A percentile compares a stretch with the other conserved stretches of the same genome.
Conservation (phyloP, 768 basidiomycete species). For the Serendipita sp. region DNA sequence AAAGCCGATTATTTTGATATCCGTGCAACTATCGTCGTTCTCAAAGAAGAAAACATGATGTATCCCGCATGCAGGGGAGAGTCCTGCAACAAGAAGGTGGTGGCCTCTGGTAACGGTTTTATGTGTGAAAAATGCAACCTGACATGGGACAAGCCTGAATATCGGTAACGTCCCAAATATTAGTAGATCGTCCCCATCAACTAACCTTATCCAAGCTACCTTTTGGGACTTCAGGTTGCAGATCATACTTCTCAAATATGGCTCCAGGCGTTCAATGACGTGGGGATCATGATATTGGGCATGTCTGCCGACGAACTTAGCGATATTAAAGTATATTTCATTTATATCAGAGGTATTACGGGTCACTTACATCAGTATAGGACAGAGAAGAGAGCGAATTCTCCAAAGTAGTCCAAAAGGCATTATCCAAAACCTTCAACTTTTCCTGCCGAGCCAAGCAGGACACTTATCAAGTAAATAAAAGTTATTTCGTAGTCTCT, state of each 20-base stretch:
- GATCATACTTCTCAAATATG: slow-evolving; percentile 82
- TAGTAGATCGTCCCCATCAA: slow-evolving; percentile 5
- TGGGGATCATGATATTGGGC: slow-evolving; percentile 58
- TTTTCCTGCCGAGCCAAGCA: slow-evolving; percentile 76
- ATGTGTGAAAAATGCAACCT: slow-evolving; percentile 85
- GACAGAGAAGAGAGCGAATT: slow-evolving; percentile 43
- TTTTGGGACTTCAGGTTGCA: slow-evolving; percentile 73
- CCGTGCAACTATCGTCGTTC: slow-evolving; percentile 72
- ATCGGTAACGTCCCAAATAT: slow-evolving; percentile 40
- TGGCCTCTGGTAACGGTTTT: slow-evolving; percentile 54
- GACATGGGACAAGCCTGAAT: slow-evolving; percentile 49
- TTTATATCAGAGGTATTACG: neutral
- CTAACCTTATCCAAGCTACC: slow-evolving; percentile 24
- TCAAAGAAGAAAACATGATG: slow-evolving; percentile 66
- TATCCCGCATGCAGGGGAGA: slow-evolving; percentile 79
- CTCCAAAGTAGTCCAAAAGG: slow-evolving; percentile 40
- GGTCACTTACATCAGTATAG: slow-evolving; percentile 21
- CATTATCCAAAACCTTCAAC: slow-evolving; percentile 56
- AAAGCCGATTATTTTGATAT: slow-evolving; percentile 72
- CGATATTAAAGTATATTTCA: slow-evolving; percentile 44
- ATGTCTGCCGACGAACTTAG: slow-evolving; percentile 64
- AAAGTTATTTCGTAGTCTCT: neutral
- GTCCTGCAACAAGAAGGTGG: slow-evolving; percentile 81
- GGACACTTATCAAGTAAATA: slow-evolving; percentile 66
- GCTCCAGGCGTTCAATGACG: slow-evolving; percentile 92